These are phyloP conservation scores for Stramenopiles sp. DNA, from an alignment of 352 stramenopile genomes.

Conservation along the genomic window DNA sequence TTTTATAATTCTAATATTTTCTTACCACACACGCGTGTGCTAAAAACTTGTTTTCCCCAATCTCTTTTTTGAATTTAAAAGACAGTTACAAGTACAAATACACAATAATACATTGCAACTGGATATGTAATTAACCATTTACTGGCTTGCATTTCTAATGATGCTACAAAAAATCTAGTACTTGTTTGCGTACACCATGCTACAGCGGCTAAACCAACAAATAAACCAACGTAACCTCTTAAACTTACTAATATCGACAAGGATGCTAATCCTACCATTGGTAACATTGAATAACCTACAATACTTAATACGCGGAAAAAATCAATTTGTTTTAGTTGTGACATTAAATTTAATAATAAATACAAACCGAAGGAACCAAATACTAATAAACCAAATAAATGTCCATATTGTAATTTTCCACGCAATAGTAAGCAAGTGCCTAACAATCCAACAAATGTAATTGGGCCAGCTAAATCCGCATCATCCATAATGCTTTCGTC, in stretches of 20 bases:
- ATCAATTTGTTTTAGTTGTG: slow-evolving; percentile 51
- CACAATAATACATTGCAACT: slow-evolving; percentile 81
- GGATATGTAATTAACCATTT: slow-evolving; percentile 94
- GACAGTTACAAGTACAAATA: slow-evolving; percentile 95
- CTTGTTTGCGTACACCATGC: slow-evolving; percentile 79
- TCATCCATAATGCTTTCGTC: slow-evolving; percentile 24
- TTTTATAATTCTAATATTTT: too few relatives aligned
- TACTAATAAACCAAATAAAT: slow-evolving; percentile 95
- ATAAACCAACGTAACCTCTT: slow-evolving; percentile 46
- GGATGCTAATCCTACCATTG: slow-evolving; percentile 78
- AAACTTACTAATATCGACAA: slow-evolving; percentile 73
- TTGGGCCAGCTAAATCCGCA: slow-evolving; percentile 72
- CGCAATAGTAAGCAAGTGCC: slow-evolving; percentile 73
- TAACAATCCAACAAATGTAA: slow-evolving; percentile 80
- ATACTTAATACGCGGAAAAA: slow-evolving; percentile 79
- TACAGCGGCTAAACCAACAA: slow-evolving; percentile 59
- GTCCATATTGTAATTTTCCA: slow-evolving; percentile 86
- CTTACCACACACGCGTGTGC: too few relatives aligned
- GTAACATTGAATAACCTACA: slow-evolving; percentile 88
- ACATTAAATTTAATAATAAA: slow-evolving; percentile 83
- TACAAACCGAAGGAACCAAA: slow-evolving; percentile 85
- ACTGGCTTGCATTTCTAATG: slow-evolving; percentile 77
- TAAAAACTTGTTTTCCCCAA: too few relatives aligned
- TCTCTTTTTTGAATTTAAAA: slow-evolving; percentile 66
- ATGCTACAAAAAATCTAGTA: slow-evolving; percentile 84